Base-by-base conservation (phyloP, 2,329 filamentous ascomycete species). In the Colletotrichum sansevieriae region DNA sequence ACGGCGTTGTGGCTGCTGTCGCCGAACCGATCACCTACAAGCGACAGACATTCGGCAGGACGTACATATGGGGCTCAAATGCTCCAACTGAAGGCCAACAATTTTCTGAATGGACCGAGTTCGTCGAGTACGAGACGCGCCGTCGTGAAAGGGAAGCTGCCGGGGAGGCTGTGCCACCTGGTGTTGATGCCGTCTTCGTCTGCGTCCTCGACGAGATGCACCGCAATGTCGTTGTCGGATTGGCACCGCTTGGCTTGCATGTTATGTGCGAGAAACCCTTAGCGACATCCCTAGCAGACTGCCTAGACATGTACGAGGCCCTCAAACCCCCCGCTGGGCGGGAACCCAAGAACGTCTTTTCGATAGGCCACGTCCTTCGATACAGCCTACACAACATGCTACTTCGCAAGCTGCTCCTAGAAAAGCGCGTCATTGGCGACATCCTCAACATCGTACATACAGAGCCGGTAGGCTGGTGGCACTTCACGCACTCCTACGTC, bases 181-280 rank as follows among this genome's bases (percentile, higher is more conserved):
- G 89, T 2, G 84, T 92, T 2, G 90, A 92, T 70, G 91, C 85
- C 7, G 86, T 80, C 37, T 89, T 89, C 71, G 82, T 89, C 18
- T 89, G 87, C 78, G 94, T 97, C 2, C 85, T 95, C 10, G 96
- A 99, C 78, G 92, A 97, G 79, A 91, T 93, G 82, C 96, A 99
- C 79, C 90, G 90, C 57, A 91, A 94, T 64, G 93, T 95, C 55
- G 87, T 97, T 22, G 85, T 91, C 49, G 92, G 89, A 1, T 84
- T 97, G 60, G 91, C 92, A 1, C 87, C 87, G 12, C 81, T 90
- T 83, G 76, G 87, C 2, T 81, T 98, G 55, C 94, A 98, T 78
- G 89, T 98, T 71, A 92, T 98, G 85, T 97, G 94, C 78, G 96
- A 99, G 84, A 99, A 99, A 81, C 96, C 96, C 2, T 82, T 99